These are phyloP conservation scores for Isatis tinctoria DNA, from an alignment of 345 rosid species.

Conservation along the genomic window DNA sequence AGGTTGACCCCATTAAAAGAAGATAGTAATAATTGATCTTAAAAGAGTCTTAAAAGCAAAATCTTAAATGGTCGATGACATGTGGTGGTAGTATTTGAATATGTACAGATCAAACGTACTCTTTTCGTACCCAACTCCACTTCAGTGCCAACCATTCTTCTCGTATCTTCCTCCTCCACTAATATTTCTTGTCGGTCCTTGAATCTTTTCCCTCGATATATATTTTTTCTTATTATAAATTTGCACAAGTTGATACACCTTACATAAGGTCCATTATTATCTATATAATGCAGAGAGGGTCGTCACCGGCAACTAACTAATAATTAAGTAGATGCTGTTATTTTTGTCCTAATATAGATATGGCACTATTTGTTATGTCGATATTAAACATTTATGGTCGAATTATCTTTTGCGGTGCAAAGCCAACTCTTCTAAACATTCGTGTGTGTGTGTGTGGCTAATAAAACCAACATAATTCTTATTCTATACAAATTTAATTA, in stretches of 20 bases:
- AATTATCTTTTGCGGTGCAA: constrained; percentile 2
- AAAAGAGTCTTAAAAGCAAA: background rate
- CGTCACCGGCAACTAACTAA: constrained; percentile 10
- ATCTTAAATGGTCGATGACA: constrained; percentile 9
- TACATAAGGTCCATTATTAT: constrained; percentile 1
- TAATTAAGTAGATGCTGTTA: background rate
- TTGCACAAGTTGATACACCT: background rate
- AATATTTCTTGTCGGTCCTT: constrained; percentile 24
- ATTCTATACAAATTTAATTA: background rate
- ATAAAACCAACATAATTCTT: background rate
- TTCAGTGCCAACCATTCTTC: constrained; percentile 34
- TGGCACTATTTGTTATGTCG: background rate
- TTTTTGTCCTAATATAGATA: background rate
- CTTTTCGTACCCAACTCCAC: constrained; percentile 30
- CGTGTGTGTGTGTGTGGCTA: background rate
- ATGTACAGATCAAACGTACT: constrained; percentile 29
- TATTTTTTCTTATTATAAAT: background rate
- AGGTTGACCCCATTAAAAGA: background rate
- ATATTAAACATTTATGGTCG: background rate
- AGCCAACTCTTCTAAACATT: background rate
- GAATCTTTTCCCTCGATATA: background rate
- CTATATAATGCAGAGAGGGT: constrained; percentile 16
- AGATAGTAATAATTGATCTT: background rate
- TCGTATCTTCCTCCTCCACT: constrained; percentile 20
- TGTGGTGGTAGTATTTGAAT: constrained; percentile 24